These are phyloP conservation scores for Tetradesmus lagerheimii DNA, from an alignment of 139 green algal genomes.

Conservation along the genomic window DNA sequence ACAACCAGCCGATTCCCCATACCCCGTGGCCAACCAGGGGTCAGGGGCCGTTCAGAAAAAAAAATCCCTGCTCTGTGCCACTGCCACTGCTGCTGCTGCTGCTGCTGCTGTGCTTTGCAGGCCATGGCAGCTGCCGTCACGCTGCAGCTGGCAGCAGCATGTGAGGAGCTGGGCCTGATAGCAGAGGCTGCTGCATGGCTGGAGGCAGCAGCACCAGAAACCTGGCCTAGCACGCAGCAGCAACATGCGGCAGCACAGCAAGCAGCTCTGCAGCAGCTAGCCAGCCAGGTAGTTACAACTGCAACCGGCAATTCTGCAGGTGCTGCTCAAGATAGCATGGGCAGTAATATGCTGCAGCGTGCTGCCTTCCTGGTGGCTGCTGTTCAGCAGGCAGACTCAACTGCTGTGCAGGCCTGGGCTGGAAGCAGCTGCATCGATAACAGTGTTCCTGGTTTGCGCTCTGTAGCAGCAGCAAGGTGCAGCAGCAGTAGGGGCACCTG, in stretches of 20 bases:
- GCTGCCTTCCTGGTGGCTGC: conserved; percentile 8
- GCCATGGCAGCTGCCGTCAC: background rate
- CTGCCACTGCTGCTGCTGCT: background rate
- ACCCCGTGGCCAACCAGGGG: too few relatives aligned
- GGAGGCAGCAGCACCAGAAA: background rate
- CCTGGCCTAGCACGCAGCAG: conserved; percentile 13
- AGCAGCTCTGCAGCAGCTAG: background rate
- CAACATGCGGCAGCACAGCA: conserved; percentile 2
- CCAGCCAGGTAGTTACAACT: background rate
- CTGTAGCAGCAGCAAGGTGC: background rate
- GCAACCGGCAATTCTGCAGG: background rate
- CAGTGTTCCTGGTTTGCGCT: background rate
- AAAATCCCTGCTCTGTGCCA: too few relatives aligned
- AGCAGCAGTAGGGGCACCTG: background rate
- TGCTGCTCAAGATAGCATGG: background rate
- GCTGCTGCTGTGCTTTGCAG: background rate
- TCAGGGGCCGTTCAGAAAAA: too few relatives aligned
- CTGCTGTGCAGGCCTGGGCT: background rate
- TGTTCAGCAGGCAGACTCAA: background rate
- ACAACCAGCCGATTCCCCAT: too few relatives aligned
- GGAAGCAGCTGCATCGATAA: background rate
- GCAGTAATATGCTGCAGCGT: background rate
- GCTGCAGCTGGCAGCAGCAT: conserved; percentile 24
- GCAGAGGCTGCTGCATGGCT: conserved; percentile 3
- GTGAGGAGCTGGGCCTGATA: conserved; percentile 3